These are phyloP conservation scores for Hericium alpestre DNA, from an alignment of 768 basidiomycete species.

Conservation along the genomic window DNA sequence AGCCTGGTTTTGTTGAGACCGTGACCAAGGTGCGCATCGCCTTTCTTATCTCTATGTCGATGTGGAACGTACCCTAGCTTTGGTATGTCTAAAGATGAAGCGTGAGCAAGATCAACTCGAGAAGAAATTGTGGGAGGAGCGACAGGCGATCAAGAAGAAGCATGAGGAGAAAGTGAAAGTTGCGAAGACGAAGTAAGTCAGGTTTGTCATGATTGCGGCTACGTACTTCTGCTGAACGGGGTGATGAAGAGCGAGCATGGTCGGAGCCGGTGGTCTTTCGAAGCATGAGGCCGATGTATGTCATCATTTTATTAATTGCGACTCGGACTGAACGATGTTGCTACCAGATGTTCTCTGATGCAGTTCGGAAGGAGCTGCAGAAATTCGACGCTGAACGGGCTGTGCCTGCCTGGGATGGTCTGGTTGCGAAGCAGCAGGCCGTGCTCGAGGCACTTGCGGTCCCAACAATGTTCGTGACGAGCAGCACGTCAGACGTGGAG, in stretches of 20 bases:
- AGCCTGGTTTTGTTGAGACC: slow-evolving; percentile 37
- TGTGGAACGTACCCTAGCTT: background rate
- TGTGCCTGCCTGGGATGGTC: slow-evolving; percentile 65
- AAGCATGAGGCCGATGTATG: slow-evolving; percentile 60
- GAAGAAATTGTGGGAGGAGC: slow-evolving; percentile 55
- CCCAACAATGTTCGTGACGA: slow-evolving; percentile 62
- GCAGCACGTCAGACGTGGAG: slow-evolving; percentile 39
- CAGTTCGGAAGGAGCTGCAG: slow-evolving; percentile 52
- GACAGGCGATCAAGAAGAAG: slow-evolving; percentile 47
- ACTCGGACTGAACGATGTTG: background rate
- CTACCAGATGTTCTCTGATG: slow-evolving; percentile 50
- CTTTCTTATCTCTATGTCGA: background rate
- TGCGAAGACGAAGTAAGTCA: slow-evolving; percentile 51
- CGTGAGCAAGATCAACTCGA: slow-evolving; percentile 64
- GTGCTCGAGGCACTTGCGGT: slow-evolving; percentile 49
- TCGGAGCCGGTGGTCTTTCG: slow-evolving; percentile 46
- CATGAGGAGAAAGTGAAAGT: slow-evolving; percentile 66
- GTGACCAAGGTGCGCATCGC: slow-evolving; percentile 38
- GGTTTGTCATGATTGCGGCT: background rate
- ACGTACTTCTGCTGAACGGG: background rate
- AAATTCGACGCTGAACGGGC: slow-evolving; percentile 64
- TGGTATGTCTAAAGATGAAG: slow-evolving; percentile 40
- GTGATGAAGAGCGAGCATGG: slow-evolving; percentile 48
- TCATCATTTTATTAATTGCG: slow-evolving; percentile 6
- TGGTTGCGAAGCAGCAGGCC: slow-evolving; percentile 61